These are phyloP conservation scores for Inga leiocalycina DNA, from an alignment of 306 rosid species.

Conservation along the genomic window DNA sequence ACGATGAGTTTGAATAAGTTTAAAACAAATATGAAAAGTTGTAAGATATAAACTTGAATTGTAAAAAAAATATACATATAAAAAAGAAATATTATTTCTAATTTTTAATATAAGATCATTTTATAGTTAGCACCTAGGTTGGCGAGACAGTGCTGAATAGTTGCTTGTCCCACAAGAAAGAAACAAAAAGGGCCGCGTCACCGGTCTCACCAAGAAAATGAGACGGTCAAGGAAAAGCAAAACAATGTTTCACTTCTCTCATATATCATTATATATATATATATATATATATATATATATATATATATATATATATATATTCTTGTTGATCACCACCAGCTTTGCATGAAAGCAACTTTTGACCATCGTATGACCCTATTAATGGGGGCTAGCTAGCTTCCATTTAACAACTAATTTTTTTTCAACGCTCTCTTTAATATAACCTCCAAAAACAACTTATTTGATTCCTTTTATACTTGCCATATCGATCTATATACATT, in stretches of 20 bases:
- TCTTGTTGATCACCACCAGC: not conserved
- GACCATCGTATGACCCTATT: not conserved
- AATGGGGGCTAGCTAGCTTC: not conserved
- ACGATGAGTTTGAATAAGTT: too few species aligned
- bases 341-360: constrained; percentile 8
- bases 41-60: too few species aligned
- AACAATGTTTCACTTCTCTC: not conserved
- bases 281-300: not conserved
- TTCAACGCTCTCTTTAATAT: not conserved
- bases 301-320: not conserved
- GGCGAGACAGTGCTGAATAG: not conserved
- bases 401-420: not conserved
- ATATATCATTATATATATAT: not conserved
- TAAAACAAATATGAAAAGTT: too few species aligned
- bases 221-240: not conserved
- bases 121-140: not conserved
- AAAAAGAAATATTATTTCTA: too few species aligned
- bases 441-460: not conserved
- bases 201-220: not conserved
- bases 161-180: constrained; percentile 7
- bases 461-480: not conserved
- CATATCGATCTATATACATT: not conserved
- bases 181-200: not conserved
- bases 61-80: too few species aligned
- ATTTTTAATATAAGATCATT: too few species aligned